phyloP scores from a whole-genome alignment of 2,329 filamentous ascomycete species.

The Gliomastix tumulicola region DNA sequence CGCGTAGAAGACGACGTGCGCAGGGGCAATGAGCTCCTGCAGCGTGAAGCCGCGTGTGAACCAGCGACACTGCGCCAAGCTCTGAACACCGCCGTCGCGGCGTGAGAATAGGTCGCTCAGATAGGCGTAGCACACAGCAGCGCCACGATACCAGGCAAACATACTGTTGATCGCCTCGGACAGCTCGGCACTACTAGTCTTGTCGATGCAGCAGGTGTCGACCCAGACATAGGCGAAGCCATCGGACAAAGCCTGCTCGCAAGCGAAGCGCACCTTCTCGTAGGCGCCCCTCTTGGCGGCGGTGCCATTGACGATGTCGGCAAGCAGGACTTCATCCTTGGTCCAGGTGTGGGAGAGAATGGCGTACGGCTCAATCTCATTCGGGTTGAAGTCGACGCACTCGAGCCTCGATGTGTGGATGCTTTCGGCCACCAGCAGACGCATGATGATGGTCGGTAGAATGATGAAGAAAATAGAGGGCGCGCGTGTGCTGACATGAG shows the following conservation, averaged over 20 bases:
- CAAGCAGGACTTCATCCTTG: slow-evolving; percentile 15
- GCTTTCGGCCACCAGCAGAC: too few species aligned
- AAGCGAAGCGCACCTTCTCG: slow-evolving; percentile 5
- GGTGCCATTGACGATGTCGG: slow-evolving; percentile 9
- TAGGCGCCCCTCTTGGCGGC: slow-evolving; percentile 3
- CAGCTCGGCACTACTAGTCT: slow-evolving; percentile 13
- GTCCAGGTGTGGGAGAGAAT: slow-evolving; percentile 22
- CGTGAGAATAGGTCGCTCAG: slow-evolving; percentile 10
- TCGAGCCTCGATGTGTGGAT: too few species aligned
- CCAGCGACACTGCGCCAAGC: slow-evolving; percentile 10
- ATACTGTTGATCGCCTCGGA: slow-evolving; percentile 18
- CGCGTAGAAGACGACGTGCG: slow-evolving; percentile 18
- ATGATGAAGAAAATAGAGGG: too few species aligned
- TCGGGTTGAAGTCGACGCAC: too few species aligned
- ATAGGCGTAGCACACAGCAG: slow-evolving; percentile 16
- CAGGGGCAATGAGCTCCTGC: slow-evolving; percentile 12
- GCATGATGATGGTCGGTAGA: too few species aligned
- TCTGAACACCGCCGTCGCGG: slow-evolving; percentile 4
- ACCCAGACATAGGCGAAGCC: slow-evolving; percentile 13
- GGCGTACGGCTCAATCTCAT: slow-evolving; percentile 16
- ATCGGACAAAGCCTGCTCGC: slow-evolving; percentile 7
- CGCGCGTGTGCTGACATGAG: too few species aligned
- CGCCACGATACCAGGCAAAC: slow-evolving; percentile 13
- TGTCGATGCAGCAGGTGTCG: slow-evolving; percentile 19
- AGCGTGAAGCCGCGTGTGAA: slow-evolving; percentile 16